A percentile compares a stretch with the other conserved stretches of the same genome.
phyloP scores from a whole-genome alignment of 495 filamentous ascomycete species.

The Annulohypoxylon stygium region DNA sequence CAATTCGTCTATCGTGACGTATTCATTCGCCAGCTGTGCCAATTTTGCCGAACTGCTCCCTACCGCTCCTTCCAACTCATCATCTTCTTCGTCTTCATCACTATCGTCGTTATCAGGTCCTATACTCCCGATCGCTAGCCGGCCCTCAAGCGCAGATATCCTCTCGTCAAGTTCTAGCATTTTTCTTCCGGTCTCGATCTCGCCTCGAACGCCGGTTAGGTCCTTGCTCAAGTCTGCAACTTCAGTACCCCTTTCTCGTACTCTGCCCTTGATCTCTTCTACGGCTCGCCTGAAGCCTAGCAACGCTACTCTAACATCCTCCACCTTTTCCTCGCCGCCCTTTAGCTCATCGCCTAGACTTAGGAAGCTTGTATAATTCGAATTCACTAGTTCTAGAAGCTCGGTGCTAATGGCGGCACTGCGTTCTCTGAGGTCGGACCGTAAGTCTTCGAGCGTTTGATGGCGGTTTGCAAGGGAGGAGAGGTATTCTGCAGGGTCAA shows the following conservation, averaged over 20 bases:
- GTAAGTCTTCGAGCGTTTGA: constrained; percentile 95
- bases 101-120: constrained; percentile 52
- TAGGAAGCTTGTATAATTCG: constrained; percentile 92
- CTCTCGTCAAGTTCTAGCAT: constrained; percentile 79
- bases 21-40: constrained; percentile 59
- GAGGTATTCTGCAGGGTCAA: constrained; percentile 85
- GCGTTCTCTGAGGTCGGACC: constrained; percentile 82
- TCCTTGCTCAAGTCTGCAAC: constrained; percentile 58
- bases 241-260: constrained; percentile 61
- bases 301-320: constrained; percentile 89
- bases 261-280: constrained; percentile 63
- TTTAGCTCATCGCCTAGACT: constrained; percentile 82
- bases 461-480: constrained; percentile 86
- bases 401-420: constrained; percentile 82
- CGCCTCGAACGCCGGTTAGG: constrained; percentile 54
- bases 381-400: constrained; percentile 91
- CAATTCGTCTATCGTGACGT: constrained; percentile 55
- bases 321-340: constrained; percentile 91
- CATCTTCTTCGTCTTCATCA: constrained; percentile 52
- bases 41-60: constrained; percentile 60
- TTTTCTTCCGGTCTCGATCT: constrained; percentile 69
- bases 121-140: constrained; percentile 63
- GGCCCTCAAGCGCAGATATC: constrained; percentile 79
- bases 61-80: constrained; percentile 50
- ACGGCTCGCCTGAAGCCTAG: constrained; percentile 87